Evolutionary conservation across 192 early-diverging fungal species (phyloP), one percentile per base, ranked within the genome.

Genomic region (Rhizophagus sp.): DNA sequence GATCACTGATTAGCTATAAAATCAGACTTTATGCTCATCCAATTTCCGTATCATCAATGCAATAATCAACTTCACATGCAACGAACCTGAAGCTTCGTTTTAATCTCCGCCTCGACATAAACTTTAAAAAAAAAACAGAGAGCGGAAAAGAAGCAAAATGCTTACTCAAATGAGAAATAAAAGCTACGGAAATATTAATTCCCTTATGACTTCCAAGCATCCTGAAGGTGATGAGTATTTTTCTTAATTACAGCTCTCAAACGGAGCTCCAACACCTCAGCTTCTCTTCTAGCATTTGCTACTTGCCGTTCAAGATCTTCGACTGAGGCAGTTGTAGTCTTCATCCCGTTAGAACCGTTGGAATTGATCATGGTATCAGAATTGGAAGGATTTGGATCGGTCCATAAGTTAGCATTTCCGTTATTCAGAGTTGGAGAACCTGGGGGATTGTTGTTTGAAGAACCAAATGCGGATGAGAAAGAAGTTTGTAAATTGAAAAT

Each of bases 221-320:
- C 67, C 41, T 68, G 66, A 13, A 70, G 47, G 49, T 70, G 65
- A 79, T 79, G 67, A 4, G 66, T 77, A 67, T 75, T 81, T 76
- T 81, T 81, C 57, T 81, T 81, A 50, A 81, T 81, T 25, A 81
- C 80, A 17, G 80, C 75, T 63, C 69, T 76, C 50, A 81, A 62
- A 41, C 80, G 73, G 49, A 76, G 49, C 33, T 81, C 80, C 10
- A 81, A 41, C 34, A 77, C 65, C 19, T 67, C 75, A 17, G 80
- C 80, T 62, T 81, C 74, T 13, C 73, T 47, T 76, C 34, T 75
- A 50, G 80, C 80, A 81, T 81, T 81, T n/a, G 73, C 80, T 17
- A 77, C 74, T 66, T 81, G 74, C 33, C 49, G 64, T 49, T 81
- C 80, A 39, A 81, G 72, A 47, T 75, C 80, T 70, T 81, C 80